phyloP scores from a whole-genome alignment of 2,329 filamentous ascomycete species.

The Arthrobotrys conoides region DNA sequence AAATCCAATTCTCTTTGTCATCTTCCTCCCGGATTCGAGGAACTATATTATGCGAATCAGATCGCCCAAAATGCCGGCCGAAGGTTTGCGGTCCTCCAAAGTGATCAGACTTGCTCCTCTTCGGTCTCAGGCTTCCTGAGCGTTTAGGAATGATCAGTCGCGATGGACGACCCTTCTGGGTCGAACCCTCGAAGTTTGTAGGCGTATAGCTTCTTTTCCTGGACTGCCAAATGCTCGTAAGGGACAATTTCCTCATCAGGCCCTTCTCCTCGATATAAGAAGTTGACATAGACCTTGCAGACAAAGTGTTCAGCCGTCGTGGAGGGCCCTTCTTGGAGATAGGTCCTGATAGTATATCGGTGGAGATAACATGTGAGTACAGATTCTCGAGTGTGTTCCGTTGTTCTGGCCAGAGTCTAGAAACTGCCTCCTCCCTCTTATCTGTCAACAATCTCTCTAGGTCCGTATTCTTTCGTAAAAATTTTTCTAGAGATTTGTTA shows the following conservation, averaged over 20 bases:
- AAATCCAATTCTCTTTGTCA: constrained; percentile 53
- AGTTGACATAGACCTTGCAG: constrained; percentile 39
- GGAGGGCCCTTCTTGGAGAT: constrained; percentile 38
- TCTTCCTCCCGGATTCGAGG: constrained; percentile 27
- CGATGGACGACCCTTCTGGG: constrained; percentile 41
- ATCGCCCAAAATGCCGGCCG: constrained; percentile 28
- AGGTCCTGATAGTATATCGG: constrained; percentile 50
- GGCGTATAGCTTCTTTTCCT: constrained; percentile 54
- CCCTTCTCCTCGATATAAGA: constrained; percentile 48
- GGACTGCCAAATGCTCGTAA: constrained; percentile 55
- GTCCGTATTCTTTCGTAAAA: constrained; percentile 46
- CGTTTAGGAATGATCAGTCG: constrained; percentile 45
- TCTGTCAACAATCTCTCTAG: constrained; percentile 37
- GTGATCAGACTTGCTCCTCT: constrained; percentile 57
- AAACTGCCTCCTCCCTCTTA: constrained; percentile 55
- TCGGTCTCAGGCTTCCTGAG: constrained; percentile 37
- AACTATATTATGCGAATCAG: not conserved
- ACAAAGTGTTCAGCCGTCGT: constrained; percentile 39
- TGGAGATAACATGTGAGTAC: constrained; percentile 58
- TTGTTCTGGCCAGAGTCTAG: constrained; percentile 57
- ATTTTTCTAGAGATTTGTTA: constrained; percentile 49
- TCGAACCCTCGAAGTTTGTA: constrained; percentile 24
- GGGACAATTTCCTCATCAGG: constrained; percentile 46
- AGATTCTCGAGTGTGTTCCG: constrained; percentile 57
- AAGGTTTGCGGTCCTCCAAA: constrained; percentile 30